Evolutionary conservation across 306 rosid species (phyloP), one percentile per base, ranked within the genome.

Genomic region (Cucumis sativus): DNA sequence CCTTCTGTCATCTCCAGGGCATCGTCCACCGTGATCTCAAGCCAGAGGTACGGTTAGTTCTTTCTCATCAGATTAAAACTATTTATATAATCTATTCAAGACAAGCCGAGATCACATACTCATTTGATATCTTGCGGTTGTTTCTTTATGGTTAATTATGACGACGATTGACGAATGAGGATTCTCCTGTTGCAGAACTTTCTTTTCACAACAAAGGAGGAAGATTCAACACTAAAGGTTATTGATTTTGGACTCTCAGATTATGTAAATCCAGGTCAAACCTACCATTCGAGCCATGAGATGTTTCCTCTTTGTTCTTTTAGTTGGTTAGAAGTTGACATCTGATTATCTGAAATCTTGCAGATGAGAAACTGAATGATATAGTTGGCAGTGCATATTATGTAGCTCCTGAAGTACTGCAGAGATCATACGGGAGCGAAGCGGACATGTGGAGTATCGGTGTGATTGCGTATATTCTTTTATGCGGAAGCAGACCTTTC

Each of bases 371-470:
- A 64, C 72, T 91, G 84, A 89, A 91, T 63, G 96, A 91, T 79
- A 91, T 91, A 73, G 96, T 91, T 37, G 96, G 93, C 58, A 91
- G 96, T 82, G 91, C 96, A 63, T 89, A 91, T 80, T 91, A 89
- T 84, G 96, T 91, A 10, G 96, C 96, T 84, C 96, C 96, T 59
- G 96, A 91, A 86, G 93, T 91, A 78, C 77, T 91, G 75, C 93
- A 91, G 67, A 91, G 93, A 85, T 84, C 93, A 61, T 91, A 91
- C 37, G 89, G 92, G 66, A 89, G 90, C 7, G 92, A 91, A 85
- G 96, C 84, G 18, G 96, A 91, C 84, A 86, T 89, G 93, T 91
- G 96, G 96, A 91, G 96, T 87, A 84, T 91, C 43, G 96, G 96
- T 49, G 96, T 91, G 41, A 89, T 89, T 80, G 96, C 96, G 43